Percentiles rank a stretch among this genome's conserved stretches.
Conservation (phyloP, 768 basidiomycete genomes). For the Agrocybe praecox region DNA sequence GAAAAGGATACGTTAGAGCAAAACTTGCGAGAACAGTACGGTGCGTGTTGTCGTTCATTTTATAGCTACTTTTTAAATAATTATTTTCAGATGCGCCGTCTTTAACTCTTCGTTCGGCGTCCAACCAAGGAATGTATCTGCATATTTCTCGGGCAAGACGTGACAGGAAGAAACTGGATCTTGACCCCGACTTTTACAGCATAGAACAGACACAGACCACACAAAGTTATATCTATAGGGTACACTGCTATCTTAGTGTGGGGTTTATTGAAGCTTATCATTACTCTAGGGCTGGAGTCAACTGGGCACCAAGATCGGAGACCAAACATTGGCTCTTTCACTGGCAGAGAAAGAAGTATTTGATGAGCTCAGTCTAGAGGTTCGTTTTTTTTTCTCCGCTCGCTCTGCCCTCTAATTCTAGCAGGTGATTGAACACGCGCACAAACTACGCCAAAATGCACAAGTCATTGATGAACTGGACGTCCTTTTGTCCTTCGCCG, state of each 20-base stretch:
- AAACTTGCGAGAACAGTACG: constrained; percentile 52
- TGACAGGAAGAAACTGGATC: constrained; percentile 52
- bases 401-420: neutral
- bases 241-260: constrained; percentile 25
- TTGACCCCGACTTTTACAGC: constrained; percentile 51
- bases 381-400: constrained; percentile 20
- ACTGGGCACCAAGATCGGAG: constrained; percentile 69
- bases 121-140: constrained; percentile 73
- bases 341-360: constrained; percentile 76
- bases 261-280: neutral
- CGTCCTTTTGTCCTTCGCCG: constrained; percentile 79
- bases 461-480: constrained; percentile 87
- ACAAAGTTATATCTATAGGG: constrained; percentile 68
- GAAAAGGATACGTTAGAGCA: constrained; percentile 55
- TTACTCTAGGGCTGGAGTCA: constrained; percentile 67
- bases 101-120: constrained; percentile 68
- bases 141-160: constrained; percentile 69
- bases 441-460: constrained; percentile 70
- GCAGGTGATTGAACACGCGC: constrained; percentile 65
- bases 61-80: neutral
- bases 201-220: constrained; percentile 70
- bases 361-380: constrained; percentile 67
- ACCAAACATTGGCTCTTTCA: constrained; percentile 52
- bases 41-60: constrained; percentile 34
- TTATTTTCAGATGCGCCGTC: constrained; percentile 62